Evolutionary conservation across 352 stramenopile species (phyloP), one percentile per base, ranked within the genome.

Genomic region (Aphanomyces euteiches): DNA sequence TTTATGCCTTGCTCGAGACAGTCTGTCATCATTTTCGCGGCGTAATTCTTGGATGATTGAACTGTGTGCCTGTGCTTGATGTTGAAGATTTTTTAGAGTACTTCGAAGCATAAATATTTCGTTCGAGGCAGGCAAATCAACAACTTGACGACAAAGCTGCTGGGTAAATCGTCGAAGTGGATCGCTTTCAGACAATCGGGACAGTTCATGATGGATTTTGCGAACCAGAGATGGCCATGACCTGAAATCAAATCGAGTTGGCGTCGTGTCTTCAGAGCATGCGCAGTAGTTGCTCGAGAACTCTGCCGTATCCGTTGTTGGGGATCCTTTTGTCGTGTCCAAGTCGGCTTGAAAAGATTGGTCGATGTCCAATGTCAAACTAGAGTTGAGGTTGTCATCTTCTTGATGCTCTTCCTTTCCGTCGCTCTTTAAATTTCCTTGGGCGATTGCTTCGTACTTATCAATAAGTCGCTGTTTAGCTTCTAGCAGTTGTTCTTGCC

Each of bases 381-480:
- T 28, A 28, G 28, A 28, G 28, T 28, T 28, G 28, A 28, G 28
- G 28, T 28, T 28, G 28, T 28, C 28, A 28, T 28, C 28, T 28
- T 28, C 28, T 28, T 28, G 28, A 28, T 28, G 28, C 28, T 28
- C 28, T 28, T 28, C 28, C 28, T 28, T 28, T 28, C 1, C 28
- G 28, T 28, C 28, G 28, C 28, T 28, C 28, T 28, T 28, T 28
- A 28, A 28, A 28, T 28, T 28, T 28, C 28, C 28, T 28, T 28
- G 28, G 28, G 28, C 28, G 1, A 43, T 61, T 7, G 54, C 54
- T 39, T 61, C 54, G 34, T 61, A 54, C 19, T 40, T 56, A 13
- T 56, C 59, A 45, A 67, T 53, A 7, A 56, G 19, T 4, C 59
- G 59, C 39, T 67, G 59, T 45, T 67, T 48, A 5, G 41, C 39